Conservation (phyloP, 495 filamentous ascomycete species). For the Talaromyces liani region DNA sequence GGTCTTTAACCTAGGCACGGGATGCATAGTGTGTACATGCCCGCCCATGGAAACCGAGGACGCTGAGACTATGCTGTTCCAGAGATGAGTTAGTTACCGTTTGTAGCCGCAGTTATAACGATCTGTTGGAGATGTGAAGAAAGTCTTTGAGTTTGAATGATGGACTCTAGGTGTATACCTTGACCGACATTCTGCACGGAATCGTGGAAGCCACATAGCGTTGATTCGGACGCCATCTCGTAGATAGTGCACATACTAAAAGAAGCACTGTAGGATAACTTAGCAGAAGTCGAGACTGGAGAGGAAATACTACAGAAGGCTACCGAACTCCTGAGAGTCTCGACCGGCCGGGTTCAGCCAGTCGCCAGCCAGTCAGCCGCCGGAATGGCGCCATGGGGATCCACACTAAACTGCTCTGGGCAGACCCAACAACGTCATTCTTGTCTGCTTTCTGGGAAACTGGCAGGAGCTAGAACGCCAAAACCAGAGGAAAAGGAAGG, state of each 20-base stretch:
- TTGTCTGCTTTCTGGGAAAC: slow-evolving; percentile 7
- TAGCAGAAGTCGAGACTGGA: not conserved
- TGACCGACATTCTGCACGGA: not conserved
- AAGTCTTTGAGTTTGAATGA: not conserved
- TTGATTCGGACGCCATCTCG: not conserved
- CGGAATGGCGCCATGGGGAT: not conserved
- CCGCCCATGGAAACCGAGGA: not conserved
- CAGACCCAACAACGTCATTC: slow-evolving; percentile 6
- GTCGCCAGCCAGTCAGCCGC: not conserved
- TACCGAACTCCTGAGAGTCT: not conserved
- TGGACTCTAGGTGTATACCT: not conserved
- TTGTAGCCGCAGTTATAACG: not conserved
- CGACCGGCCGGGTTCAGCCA: not conserved
- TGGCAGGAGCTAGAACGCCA: not conserved
- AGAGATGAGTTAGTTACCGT: not conserved
- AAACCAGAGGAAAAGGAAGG: not conserved
- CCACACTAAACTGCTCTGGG: not conserved
- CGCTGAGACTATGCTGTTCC: not conserved
- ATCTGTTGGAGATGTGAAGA: not conserved
- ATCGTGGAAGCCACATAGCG: not conserved
- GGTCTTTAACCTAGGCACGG: not conserved
- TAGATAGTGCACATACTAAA: not conserved
- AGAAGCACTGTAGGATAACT: too few species aligned
- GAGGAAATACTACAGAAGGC: not conserved
- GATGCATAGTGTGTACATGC: not conserved